These are phyloP conservation scores for Ambrosiella beaveri DNA, from an alignment of 2,329 filamentous ascomycete genomes.

Conservation along the genomic window DNA sequence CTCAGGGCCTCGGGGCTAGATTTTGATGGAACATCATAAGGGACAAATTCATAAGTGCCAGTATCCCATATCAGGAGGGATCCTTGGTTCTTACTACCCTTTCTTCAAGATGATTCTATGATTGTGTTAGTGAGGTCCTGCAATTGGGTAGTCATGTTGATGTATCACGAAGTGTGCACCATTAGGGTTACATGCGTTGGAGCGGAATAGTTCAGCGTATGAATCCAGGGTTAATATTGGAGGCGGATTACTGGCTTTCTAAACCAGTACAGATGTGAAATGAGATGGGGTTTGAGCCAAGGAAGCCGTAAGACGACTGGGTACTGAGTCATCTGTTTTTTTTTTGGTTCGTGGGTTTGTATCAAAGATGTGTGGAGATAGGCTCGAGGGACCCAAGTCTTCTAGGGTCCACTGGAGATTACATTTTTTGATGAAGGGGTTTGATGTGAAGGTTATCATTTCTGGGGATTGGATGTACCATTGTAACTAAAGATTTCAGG, in stretches of 20 bases:
- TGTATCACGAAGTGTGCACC: constrained; percentile 50
- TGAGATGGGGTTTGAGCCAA: constrained; percentile 18
- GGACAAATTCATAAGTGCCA: constrained; percentile 38
- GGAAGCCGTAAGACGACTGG: constrained; percentile 22
- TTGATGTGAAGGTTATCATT: constrained; percentile 20
- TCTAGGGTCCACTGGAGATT: constrained; percentile 28
- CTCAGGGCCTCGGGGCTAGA: constrained; percentile 18
- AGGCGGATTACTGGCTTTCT: constrained; percentile 5
- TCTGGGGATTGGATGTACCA: background rate
- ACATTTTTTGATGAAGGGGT: constrained; percentile 30
- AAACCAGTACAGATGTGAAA: background rate
- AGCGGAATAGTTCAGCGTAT: constrained; percentile 23
- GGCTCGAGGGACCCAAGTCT: background rate
- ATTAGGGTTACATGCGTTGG: constrained; percentile 17
- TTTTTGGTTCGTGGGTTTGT: background rate
- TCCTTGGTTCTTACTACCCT: constrained; percentile 34
- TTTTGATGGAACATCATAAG: constrained; percentile 19
- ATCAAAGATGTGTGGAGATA: background rate
- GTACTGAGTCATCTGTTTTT: constrained; percentile 14
- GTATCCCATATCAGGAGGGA: constrained; percentile 47
- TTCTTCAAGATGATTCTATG: constrained; percentile 44
- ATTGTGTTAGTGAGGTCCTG: constrained; percentile 26
- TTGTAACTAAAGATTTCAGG: background rate
- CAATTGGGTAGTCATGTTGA: constrained; percentile 55
- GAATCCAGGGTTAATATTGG: constrained; percentile 21